These are phyloP conservation scores for Azolla pinnata DNA, from an alignment of 75 land plant species.

Conservation along the genomic window DNA sequence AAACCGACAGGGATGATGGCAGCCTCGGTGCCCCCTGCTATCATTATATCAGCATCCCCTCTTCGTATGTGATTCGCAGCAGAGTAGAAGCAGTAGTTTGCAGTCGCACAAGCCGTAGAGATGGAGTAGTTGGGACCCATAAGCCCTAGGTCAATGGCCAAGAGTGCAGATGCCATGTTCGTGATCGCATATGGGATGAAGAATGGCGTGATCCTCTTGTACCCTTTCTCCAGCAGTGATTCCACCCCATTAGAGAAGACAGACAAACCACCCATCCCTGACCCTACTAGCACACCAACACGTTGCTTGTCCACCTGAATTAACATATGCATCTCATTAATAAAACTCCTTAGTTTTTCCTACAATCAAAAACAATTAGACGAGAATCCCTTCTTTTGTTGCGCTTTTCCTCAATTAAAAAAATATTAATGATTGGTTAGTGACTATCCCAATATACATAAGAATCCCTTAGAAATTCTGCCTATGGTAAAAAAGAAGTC, in stretches of 20 bases:
- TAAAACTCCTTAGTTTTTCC: not conserved
- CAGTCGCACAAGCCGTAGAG: conserved; percentile 45
- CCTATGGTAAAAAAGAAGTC: too few species aligned
- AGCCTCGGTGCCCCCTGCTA: conserved; percentile 47
- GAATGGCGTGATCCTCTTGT: conserved; percentile 64
- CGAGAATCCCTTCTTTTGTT: too few species aligned
- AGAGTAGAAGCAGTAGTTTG: conserved; percentile 41
- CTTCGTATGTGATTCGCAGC: conserved; percentile 39
- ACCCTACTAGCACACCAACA: conserved; percentile 76
- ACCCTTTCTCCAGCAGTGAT: conserved; percentile 56
- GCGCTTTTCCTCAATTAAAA: too few species aligned
- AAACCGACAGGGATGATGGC: conserved; percentile 37
- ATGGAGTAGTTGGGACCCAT: conserved; percentile 76
- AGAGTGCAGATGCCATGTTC: conserved; percentile 75
- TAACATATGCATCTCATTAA: not conserved
- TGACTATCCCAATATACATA: too few species aligned
- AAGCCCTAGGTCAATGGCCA: conserved; percentile 67
- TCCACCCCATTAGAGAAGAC: conserved; percentile 76
- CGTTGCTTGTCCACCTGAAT: conserved; percentile 63
- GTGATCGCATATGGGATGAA: conserved; percentile 82
- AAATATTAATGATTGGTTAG: too few species aligned
- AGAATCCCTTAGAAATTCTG: too few species aligned
- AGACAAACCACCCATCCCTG: conserved; percentile 77
- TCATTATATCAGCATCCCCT: conserved; percentile 44
- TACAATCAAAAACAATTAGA: too few species aligned